A percentile compares a stretch with the other conserved stretches of the same genome.
Evolutionary conservation across 2,329 filamentous ascomycete genomes (phyloP).

Genomic region (Verticillium zaregamsianum): DNA sequence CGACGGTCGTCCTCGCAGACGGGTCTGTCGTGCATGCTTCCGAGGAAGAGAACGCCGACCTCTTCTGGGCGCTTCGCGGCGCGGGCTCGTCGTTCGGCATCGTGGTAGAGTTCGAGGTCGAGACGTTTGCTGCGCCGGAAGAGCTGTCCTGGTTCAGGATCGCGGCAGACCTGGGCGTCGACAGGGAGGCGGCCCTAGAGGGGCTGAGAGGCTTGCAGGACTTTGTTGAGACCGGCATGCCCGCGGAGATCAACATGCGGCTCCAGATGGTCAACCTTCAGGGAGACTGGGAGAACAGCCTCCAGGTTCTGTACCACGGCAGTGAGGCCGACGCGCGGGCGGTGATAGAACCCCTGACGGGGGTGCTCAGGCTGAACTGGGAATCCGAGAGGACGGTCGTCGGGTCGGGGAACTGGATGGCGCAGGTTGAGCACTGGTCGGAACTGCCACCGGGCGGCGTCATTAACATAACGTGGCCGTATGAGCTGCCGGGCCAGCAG

Average conservation of each 20-base stretch:
- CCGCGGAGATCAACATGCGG: conserved; percentile 23
- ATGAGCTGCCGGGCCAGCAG: neutral
- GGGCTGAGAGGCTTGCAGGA: conserved; percentile 21
- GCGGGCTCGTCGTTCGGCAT: conserved; percentile 38
- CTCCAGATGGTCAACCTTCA: conserved; percentile 5
- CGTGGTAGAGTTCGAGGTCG: conserved; percentile 31
- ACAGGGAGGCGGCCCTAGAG: conserved; percentile 5
- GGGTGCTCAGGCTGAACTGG: conserved; percentile 4
- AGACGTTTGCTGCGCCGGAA: conserved; percentile 31
- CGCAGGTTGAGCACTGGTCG: conserved; percentile 6
- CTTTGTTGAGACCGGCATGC: conserved; percentile 12
- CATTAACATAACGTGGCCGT: conserved; percentile 5
- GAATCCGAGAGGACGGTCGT: neutral
- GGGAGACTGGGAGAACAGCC: conserved; percentile 8
- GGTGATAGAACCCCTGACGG: conserved; percentile 15
- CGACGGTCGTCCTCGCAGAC: conserved; percentile 32
- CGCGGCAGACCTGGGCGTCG: neutral
- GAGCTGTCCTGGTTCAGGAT: conserved; percentile 17
- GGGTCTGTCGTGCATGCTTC: conserved; percentile 24
- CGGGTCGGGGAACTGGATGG: conserved; percentile 17
- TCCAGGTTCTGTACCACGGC: conserved; percentile 25
- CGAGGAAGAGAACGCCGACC: conserved; percentile 28
- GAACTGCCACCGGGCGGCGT: neutral
- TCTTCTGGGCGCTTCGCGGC: conserved; percentile 39
- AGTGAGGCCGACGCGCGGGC: conserved; percentile 10